Base-by-base conservation (phyloP, 2,329 filamentous ascomycete genomes). In the Botrytis fragariae region DNA sequence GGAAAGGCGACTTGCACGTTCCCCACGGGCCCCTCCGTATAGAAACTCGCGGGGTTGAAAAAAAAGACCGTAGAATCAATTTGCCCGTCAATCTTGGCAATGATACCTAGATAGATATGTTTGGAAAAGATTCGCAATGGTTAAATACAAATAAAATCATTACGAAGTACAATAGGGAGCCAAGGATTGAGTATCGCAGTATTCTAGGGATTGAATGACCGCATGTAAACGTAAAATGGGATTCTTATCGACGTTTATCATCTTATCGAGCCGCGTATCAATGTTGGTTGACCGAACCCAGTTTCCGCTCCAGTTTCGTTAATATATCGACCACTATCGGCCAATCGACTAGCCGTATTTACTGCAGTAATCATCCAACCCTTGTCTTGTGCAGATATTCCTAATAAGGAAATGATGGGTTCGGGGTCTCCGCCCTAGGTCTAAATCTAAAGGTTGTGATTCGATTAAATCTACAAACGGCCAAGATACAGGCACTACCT, bases 361-460 rank as follows among this genome's bases (percentile, higher is more conserved):
- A 37, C 54, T 37, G 39, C 39, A n/a, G 39, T 45, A n/a, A 45
- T 45, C 14, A 3, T 45, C 32, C 25, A 8, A 59, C 37, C 45
- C 37, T n/a, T 57, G 20, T 6, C 6, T 18, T 18, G 22, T 62
- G 14, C 18, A 39, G 37, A 8, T n/a, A 18, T 68, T 22, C 62
- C 62, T 12, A 48, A 60, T 60, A 0, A 29, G 64, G 71, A 67
- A 72, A 48, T 51, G 51, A 67, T 68, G 14, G 22, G 42, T 69
- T 59, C 51, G 25, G 51, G 45, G 29, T 67, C 45, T 16, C 62
- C 71, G 39, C 48, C 39, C 22, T 37, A 32, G 14, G 32, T 5
- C 29, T 20, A 61, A 44, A 57, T 57, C 60, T 4, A 7, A 37
- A 57, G 48, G 10, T 32, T n/a, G 48, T 69, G 65, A 69, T 69